A percentile compares a stretch with the other conserved stretches of the same genome.
These are phyloP conservation scores for Pachysolen tannophilus DNA, from an alignment of 805 yeast genomes.

Conservation along the genomic window DNA sequence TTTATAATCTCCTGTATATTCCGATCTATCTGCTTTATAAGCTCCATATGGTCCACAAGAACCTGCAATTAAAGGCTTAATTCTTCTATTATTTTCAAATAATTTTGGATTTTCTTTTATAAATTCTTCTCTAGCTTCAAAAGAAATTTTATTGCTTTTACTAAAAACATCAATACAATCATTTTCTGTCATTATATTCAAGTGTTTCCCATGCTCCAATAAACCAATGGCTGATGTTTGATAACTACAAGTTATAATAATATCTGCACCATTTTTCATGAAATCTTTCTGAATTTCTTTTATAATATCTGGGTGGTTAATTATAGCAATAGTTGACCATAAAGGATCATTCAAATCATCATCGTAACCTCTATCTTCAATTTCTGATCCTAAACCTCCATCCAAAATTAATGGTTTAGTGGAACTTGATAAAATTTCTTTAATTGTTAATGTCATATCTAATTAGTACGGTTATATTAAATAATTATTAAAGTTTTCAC, in stretches of 20 bases:
- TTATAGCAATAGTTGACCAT: conserved; percentile 55
- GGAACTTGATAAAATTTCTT: conserved; percentile 1
- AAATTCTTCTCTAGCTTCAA: conserved; percentile 15
- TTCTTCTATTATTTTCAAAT: neutral
- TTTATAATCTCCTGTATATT: conserved; percentile 64
- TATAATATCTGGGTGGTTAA: conserved; percentile 34
- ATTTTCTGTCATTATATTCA: conserved; percentile 2
- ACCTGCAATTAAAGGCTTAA: conserved; percentile 36
- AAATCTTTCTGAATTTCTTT: conserved; percentile 42
- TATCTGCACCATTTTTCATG: conserved; percentile 44
- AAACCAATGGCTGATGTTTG: conserved; percentile 45
- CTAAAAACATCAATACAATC: conserved; percentile 15
- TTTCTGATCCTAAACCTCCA: conserved; percentile 62
- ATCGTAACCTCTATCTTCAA: conserved; percentile 39
- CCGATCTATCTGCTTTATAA: conserved; percentile 56
- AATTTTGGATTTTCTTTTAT: conserved; percentile 1
- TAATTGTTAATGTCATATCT: no score
- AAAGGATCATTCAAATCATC: conserved; percentile 33
- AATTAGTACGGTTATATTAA: no score
- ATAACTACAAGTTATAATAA: conserved; percentile 50
- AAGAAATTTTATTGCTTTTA: conserved; percentile 18
- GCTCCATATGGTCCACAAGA: conserved; percentile 79
- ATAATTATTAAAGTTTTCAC: no score
- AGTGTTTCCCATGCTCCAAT: conserved; percentile 14
- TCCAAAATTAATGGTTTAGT: conserved; percentile 26